phyloP scores from a whole-genome alignment of 148 eudicot genomes.

The Persicaria tinctoria region DNA sequence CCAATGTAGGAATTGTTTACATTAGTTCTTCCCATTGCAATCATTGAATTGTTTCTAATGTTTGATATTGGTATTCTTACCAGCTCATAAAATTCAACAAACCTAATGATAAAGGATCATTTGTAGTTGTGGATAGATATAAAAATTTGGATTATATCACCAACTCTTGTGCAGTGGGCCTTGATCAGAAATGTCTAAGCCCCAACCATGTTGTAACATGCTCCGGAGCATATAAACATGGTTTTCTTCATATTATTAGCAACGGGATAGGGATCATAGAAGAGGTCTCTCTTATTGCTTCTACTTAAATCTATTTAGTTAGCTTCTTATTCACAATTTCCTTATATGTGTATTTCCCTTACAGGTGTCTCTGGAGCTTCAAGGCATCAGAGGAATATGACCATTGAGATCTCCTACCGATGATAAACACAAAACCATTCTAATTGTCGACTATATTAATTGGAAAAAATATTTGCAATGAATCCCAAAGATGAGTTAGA shows the following conservation, averaged over 20 bases:
- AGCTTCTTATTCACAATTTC: background rate
- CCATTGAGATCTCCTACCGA: conserved; percentile 75
- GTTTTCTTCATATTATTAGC: conserved; percentile 90
- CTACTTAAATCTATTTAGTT: background rate
- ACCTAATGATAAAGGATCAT: conserved; percentile 92
- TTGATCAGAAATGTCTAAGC: conserved; percentile 98
- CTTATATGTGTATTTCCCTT: conserved; percentile 13
- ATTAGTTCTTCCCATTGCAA: background rate
- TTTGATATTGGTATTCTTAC: background rate
- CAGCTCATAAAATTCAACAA: conserved; percentile 90
- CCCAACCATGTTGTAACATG: conserved; percentile 80
- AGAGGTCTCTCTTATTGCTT: conserved; percentile 43
- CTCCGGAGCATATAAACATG: conserved; percentile 98
- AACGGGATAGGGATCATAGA: conserved; percentile 97
- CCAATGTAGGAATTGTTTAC: background rate
- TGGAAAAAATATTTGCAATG: conserved; percentile 91
- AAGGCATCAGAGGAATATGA: conserved; percentile 99
- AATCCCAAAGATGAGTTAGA: conserved; percentile 92
- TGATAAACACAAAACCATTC: conserved; percentile 84
- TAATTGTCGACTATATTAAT: conserved; percentile 90
- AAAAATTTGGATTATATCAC: conserved; percentile 91
- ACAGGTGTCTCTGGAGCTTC: conserved; percentile 96
- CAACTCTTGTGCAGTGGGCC: conserved; percentile 93
- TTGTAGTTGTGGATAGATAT: conserved; percentile 84
- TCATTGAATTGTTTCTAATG: conserved; percentile 3